Evolutionary conservation across 2,329 filamentous ascomycete species (phyloP), one percentile per base, ranked within the genome.

Genomic region (Sphaerulina populicola): DNA sequence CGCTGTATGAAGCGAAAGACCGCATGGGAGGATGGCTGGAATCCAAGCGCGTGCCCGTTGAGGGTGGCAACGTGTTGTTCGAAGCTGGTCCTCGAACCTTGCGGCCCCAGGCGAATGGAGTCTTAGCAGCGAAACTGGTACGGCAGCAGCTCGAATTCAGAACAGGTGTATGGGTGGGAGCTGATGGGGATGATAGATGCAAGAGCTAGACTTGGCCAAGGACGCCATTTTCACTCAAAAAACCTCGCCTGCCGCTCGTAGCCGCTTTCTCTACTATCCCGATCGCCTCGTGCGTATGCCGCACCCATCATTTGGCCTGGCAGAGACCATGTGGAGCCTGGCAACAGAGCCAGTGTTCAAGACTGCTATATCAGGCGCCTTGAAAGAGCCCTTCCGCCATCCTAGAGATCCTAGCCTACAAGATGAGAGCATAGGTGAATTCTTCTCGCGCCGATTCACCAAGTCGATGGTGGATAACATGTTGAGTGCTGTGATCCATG

Each of bases 181-280:
- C 55, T 58, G 37, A 54, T 63, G 55, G 49, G 48, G 51, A 63
- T 56, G 15, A 36, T 61, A 86, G 82, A 69, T 85, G 49, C 67
- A 74, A 54, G 74, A 79, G 33, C 69, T 88, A 33, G 74, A 73
- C 18, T 64, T 88, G 36, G 60, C 72, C 42, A 67, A 80, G 48
- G 71, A 84, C 52, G 65, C 88, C 30, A 66, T 82, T 46, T 72
- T 71, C 61, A 81, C 75, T 41, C 68, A 68, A 4, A 77, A 70
- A 38, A 66, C 65, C 29, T 74, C 77, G 4, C 70, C 77, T 47
- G 74, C 76, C 47, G 74, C 81, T 8, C 68, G 67, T 49, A 84
- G 83, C 64, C 85, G 89, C 55, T 96, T 83, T 68, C 74, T 97
- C 53, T 96, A 93, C 76, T 94, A 94, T 63, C 87, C 87, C 1